Evolutionary conservation across 75 land plant genomes (phyloP).

Genomic region (Cunninghamia lanceolata): DNA sequence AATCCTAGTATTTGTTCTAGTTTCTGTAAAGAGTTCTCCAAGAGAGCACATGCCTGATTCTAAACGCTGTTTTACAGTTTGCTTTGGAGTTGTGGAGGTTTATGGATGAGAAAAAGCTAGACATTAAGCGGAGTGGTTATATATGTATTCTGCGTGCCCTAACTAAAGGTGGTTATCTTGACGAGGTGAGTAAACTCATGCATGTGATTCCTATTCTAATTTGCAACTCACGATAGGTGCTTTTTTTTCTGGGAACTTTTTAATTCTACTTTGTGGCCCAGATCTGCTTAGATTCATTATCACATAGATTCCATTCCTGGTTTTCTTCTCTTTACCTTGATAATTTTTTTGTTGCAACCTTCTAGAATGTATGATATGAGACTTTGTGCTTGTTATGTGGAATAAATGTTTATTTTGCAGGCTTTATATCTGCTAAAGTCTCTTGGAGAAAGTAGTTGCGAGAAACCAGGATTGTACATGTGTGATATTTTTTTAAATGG

Average conservation of each 20-base stretch:
- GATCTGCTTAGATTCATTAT: background rate
- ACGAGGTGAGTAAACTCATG: conserved; percentile 38
- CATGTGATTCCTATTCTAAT: background rate
- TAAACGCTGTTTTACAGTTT: conserved; percentile 38
- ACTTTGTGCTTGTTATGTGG: background rate
- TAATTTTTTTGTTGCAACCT: background rate
- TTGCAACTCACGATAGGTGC: background rate
- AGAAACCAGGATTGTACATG: conserved; percentile 21
- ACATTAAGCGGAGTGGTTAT: conserved; percentile 28
- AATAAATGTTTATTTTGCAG: conserved; percentile 27
- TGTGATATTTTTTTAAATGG: conserved; percentile 54
- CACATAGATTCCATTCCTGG: background rate
- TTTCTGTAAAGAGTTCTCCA: background rate
- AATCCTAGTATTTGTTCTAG: background rate
- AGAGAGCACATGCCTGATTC: background rate
- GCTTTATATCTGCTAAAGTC: conserved; percentile 45
- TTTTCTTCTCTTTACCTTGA: background rate
- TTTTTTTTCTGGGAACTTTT: background rate
- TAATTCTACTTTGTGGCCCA: background rate
- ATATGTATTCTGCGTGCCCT: conserved; percentile 44
- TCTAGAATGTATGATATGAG: background rate
- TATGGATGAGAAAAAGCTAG: conserved; percentile 50
- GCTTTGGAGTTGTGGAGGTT: conserved; percentile 63
- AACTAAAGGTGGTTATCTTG: conserved; percentile 53
- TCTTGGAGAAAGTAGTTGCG: conserved; percentile 29